A percentile compares a stretch with the other conserved stretches of the same genome.
These are phyloP conservation scores for Phytopythium kandeliae DNA, from an alignment of 352 stramenopile species.

Conservation along the genomic window DNA sequence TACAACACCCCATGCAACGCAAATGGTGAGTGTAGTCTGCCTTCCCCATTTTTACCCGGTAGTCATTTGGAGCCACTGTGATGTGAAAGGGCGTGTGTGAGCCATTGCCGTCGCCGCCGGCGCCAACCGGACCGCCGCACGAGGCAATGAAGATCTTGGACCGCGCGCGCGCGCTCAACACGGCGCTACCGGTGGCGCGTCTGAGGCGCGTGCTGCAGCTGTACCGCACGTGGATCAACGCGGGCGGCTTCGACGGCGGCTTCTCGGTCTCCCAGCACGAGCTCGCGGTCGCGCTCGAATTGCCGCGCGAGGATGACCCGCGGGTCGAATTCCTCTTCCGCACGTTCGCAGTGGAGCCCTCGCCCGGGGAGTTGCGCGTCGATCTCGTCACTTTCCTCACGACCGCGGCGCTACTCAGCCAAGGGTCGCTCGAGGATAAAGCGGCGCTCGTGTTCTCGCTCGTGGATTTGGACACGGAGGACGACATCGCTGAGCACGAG, in stretches of 20 bases:
- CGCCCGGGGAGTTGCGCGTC: slow-evolving; percentile 14
- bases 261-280: slow-evolving; percentile 57
- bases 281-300: slow-evolving; percentile 58
- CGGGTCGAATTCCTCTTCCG: slow-evolving; percentile 49
- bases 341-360: slow-evolving; percentile 18
- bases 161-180: slow-evolving; percentile 33
- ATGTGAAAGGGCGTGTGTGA: too few species aligned
- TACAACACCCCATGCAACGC: too few species aligned
- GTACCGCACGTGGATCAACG: slow-evolving; percentile 50
- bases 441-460: slow-evolving; percentile 55
- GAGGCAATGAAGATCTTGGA: slow-evolving; percentile 21
- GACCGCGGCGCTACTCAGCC: slow-evolving; percentile 33
- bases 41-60: too few species aligned
- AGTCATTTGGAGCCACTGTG: too few species aligned
- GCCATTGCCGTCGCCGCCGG: too few species aligned
- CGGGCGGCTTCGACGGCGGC: slow-evolving; percentile 44
- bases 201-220: slow-evolving; percentile 55
- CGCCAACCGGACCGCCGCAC: too few species aligned
- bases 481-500: slow-evolving; percentile 70
- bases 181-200: slow-evolving; percentile 28
- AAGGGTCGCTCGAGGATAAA: slow-evolving; percentile 45
- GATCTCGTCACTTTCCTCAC: slow-evolving; percentile 57
- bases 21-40: too few species aligned
- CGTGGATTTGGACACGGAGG: slow-evolving; percentile 67
- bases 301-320: slow-evolving; percentile 14